Evolutionary conservation across 2,329 filamentous ascomycete species (phyloP).

Genomic region (Bertia moriformis): DNA sequence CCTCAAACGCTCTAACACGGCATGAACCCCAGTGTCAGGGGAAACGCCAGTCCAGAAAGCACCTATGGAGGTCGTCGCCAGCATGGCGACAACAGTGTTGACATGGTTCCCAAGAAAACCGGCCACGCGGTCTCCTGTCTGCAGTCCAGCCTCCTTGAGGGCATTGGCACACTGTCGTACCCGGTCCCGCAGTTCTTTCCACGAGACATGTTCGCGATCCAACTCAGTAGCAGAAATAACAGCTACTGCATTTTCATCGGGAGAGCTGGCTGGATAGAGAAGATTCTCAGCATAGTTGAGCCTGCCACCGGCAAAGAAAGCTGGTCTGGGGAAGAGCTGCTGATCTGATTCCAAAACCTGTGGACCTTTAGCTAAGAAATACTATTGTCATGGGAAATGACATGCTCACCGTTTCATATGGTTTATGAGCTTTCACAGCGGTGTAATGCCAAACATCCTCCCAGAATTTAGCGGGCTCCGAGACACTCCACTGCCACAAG

Average conservation of each 20-base stretch:
- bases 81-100: conserved; percentile 75
- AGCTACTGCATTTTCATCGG: conserved; percentile 55
- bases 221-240: conserved; percentile 57
- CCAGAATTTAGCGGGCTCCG: conserved; percentile 68
- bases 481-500: conserved; percentile 76
- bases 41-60: conserved; percentile 92
- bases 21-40: conserved; percentile 81
- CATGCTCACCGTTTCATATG: conserved; percentile 40
- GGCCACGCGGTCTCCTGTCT: conserved; percentile 39
- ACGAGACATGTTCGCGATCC: conserved; percentile 44
- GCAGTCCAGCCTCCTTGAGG: conserved; percentile 51
- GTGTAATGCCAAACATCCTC: conserved; percentile 72
- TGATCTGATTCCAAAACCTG: conserved; percentile 54
- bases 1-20: conserved; percentile 70
- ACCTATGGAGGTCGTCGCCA: conserved; percentile 68
- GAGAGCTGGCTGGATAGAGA: conserved; percentile 50
- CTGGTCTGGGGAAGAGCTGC: conserved; percentile 71
- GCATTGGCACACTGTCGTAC: conserved; percentile 62
- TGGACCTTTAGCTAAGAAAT: conserved; percentile 3
- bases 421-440: conserved; percentile 53
- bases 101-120: conserved; percentile 81
- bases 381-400: conserved; percentile 1
- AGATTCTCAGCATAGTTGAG: conserved; percentile 95
- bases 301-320: conserved; percentile 66
- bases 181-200: conserved; percentile 65